Evolutionary conservation across 2,329 filamentous ascomycete genomes (phyloP), one percentile per base, ranked within the genome.

Genomic region (Stagonosporopsis tanaceti): DNA sequence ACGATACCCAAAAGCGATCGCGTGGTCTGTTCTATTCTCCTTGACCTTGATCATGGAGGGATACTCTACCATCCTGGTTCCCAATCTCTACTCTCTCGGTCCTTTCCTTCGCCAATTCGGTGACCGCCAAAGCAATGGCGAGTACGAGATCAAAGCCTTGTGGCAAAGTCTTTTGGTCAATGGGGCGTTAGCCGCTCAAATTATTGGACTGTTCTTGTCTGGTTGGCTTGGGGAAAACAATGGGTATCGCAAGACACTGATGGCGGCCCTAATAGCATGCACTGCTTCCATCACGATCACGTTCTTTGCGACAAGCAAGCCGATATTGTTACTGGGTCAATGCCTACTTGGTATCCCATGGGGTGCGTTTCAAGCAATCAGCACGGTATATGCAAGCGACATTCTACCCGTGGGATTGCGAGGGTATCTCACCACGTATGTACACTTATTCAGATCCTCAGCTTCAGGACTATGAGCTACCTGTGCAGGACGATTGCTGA

Each of bases 11-110:
- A 93, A 94, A 80, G 92, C 92, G n/a, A 88, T 94, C 57, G 82
- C 80, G 12, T 96, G 91, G 90, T 91, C 88, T 66, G 70, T 95
- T 39, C 79, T 95, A 53, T 90, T 96, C 73, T 94, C 90, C 9
- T 91, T 90, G 0, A 91, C 89, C 72, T 92, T 96, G 70, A 85
- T 86, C 64, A 96, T 96, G 92, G 92, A 96, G 76, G 92, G 91
- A 7, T 95, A 92, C 77, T 91, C 95, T 71, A 82, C 93, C 59
- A 87, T 85, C 64, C 80, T 95, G 53, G 86, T 93, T 70, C 90
- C 88, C 78, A 92, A 91, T 75, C 90, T 93, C 66, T 92, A 84
- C 61, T 77, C 69, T 17, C 75, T 76, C 48, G 72, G 71, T 6
- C 65, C 74, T 2, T 81, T 81, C 67, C 73, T 77, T 38, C 56